Evolutionary conservation across 1,139 yeast species (phyloP), one percentile per base, ranked within the genome.

Genomic region (Kurtzmaniella natalensis): DNA sequence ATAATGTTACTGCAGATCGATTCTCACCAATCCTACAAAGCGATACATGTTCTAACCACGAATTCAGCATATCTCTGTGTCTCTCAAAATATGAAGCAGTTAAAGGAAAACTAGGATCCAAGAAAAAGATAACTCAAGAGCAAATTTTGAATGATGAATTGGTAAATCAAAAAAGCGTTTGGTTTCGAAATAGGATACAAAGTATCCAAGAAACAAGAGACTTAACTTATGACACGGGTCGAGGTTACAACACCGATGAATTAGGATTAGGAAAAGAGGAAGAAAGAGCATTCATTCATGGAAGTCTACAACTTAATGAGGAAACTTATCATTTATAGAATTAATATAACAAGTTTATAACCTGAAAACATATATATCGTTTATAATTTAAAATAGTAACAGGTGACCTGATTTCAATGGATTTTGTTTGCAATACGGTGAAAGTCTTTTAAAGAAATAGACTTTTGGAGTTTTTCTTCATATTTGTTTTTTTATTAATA

Each of bases 231-330:
- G 21, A 26, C 14, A 20, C 5, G 5, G 13, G 14, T 11, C 18
- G 14, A 18, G 11, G 21, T 4, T 16, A 7, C 10, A 31, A 32
- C 21, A 33, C 28, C 20, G 33, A 34, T 25, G 11, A 11, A 9
- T 18, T 22, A 7, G 13, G 21, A 4, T 26, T 26, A 18, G n/a
- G 3, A 4, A n/a, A n/a, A 7, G 29, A 26, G 13, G 31, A 28
- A 17, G 33, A 31, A 7, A 17, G 33, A 16, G 44, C 44, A 27
- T 28, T 41, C 22, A 15, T 31, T 11, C 44, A 41, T 18, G 44
- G 44, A 3, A 43, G 44, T 9, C 18, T 38, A 21, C 30, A 28
- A 10, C 9, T 41, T 21, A 31, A 33, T 14, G 36, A 34, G 14
- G 36, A 37, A 3, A 39, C 40, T 15, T 41, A 37, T 25, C 25